phyloP scores from a whole-genome alignment of 1,139 yeast species.

The Zygosaccharomyces sapae region DNA sequence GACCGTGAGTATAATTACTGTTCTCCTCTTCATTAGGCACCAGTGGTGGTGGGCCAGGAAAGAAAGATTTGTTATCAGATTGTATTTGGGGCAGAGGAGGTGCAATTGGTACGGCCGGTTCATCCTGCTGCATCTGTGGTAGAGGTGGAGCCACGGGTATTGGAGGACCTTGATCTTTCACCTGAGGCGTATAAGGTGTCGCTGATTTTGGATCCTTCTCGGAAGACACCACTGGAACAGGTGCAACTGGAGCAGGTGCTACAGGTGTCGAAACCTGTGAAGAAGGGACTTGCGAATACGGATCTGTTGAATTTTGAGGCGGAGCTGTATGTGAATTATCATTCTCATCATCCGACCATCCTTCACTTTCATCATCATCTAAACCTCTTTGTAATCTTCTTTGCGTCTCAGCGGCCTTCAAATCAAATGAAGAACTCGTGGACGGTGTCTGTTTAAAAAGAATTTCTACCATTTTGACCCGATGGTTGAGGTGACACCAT shows the following conservation, averaged over 20 bases:
- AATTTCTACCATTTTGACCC: slow-evolving; percentile 16
- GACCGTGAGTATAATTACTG: neutral
- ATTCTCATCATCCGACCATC: slow-evolving; percentile 54
- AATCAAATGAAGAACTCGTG: slow-evolving; percentile 41
- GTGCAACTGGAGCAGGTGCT: slow-evolving; percentile 18
- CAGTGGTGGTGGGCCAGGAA: slow-evolving; percentile 34
- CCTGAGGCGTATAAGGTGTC: slow-evolving; percentile 33
- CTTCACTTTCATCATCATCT: slow-evolving; percentile 43
- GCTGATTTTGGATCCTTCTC: slow-evolving; percentile 29
- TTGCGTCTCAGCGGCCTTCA: slow-evolving; percentile 57
- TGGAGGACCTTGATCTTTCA: slow-evolving; percentile 16
- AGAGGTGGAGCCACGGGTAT: slow-evolving; percentile 26
- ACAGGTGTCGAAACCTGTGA: slow-evolving; percentile 42
- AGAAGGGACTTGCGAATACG: too few species aligned
- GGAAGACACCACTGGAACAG: slow-evolving; percentile 25
- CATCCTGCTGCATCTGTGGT: slow-evolving; percentile 13
- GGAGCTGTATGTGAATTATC: slow-evolving; percentile 43
- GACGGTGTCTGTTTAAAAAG: slow-evolving; percentile 46
- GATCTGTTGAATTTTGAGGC: slow-evolving; percentile 34
- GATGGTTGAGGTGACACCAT: slow-evolving; percentile 7
- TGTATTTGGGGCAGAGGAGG: slow-evolving; percentile 21
- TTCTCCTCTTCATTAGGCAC: neutral
- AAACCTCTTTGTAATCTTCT: slow-evolving; percentile 63
- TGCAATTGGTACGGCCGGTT: slow-evolving; percentile 26
- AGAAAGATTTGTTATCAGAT: slow-evolving; percentile 7